These are phyloP conservation scores for Sicyos edulis DNA, from an alignment of 306 rosid genomes.

Conservation along the genomic window DNA sequence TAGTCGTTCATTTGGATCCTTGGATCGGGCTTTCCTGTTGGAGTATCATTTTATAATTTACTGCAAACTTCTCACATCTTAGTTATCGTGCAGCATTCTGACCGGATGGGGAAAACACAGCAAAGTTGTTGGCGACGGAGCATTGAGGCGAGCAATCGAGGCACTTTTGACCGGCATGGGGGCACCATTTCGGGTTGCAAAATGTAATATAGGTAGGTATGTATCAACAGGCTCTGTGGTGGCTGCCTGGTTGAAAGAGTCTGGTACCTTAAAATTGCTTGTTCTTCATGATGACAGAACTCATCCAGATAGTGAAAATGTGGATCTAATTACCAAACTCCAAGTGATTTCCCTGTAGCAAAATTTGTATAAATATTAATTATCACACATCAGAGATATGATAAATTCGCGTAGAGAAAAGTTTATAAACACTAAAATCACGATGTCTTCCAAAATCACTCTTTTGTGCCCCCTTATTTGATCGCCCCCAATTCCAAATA, in stretches of 20 bases:
- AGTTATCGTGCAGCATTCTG: constrained; percentile 51
- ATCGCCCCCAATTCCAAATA: not conserved
- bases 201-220: constrained; percentile 69
- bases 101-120: constrained; percentile 99
- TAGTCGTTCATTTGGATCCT: not conserved
- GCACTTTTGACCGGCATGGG: constrained; percentile 62
- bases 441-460: not conserved
- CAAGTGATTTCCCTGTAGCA: constrained; percentile 38
- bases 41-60: too few species aligned
- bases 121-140: constrained; percentile 74
- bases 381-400: not conserved
- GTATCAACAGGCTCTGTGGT: constrained; percentile 53
- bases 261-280: constrained; percentile 54
- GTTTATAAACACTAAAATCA: not conserved
- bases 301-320: constrained; percentile 27
- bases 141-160: constrained; percentile 59
- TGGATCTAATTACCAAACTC: constrained; percentile 31
- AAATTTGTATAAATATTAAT: not conserved
- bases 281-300: constrained; percentile 56
- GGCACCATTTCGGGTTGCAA: constrained; percentile 66
- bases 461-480: not conserved
- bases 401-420: too few species aligned
- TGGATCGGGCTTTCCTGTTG: not conserved
- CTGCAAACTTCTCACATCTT: constrained; percentile 6
- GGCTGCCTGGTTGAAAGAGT: constrained; percentile 66